Percentiles rank a stretch among this genome's conserved stretches.
Evolutionary conservation across 129 eudicot species (phyloP).

Genomic region (Rutidosis leptorrhynchoides): DNA sequence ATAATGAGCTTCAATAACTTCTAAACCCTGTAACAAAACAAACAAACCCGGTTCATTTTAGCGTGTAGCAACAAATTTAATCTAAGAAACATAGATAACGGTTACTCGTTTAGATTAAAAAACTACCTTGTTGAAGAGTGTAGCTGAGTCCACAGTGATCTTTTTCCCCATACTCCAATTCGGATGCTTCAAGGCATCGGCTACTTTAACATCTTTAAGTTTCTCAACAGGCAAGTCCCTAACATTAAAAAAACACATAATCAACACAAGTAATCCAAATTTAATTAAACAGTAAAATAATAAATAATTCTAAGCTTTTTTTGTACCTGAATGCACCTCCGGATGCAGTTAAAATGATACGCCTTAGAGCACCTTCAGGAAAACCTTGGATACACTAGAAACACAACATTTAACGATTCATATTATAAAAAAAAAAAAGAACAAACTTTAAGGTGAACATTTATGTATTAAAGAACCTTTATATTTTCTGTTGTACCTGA

Average conservation of each 20-base stretch:
- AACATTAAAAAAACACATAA: constrained; percentile 17
- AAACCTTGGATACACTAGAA: constrained; percentile 96
- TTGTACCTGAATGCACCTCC: constrained; percentile 97
- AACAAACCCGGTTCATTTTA: constrained; percentile 14
- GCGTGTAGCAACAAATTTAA: background rate
- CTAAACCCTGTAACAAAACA: constrained; percentile 66
- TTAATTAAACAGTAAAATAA: background rate
- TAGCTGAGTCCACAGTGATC: constrained; percentile 96
- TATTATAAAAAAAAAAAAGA: constrained; percentile 10
- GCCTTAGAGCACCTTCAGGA: constrained; percentile 91
- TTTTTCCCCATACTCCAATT: constrained; percentile 99
- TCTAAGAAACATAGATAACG: background rate
- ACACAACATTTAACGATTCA: constrained; percentile 20
- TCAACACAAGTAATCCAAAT: background rate
- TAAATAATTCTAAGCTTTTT: background rate
- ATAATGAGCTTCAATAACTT: constrained; percentile 98
- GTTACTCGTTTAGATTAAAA: constrained; percentile 5
- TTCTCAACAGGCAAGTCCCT: constrained; percentile 99
- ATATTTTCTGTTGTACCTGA: constrained; percentile 52
- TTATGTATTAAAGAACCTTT: background rate
- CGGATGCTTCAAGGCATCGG: constrained; percentile 99
- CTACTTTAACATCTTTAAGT: constrained; percentile 88
- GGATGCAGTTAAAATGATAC: constrained; percentile 90
- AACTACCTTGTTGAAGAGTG: constrained; percentile 84
- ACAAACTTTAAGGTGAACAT: background rate